Conservation (phyloP, 805 yeast genomes). For the Saccharomycopsis guyanensis region DNA sequence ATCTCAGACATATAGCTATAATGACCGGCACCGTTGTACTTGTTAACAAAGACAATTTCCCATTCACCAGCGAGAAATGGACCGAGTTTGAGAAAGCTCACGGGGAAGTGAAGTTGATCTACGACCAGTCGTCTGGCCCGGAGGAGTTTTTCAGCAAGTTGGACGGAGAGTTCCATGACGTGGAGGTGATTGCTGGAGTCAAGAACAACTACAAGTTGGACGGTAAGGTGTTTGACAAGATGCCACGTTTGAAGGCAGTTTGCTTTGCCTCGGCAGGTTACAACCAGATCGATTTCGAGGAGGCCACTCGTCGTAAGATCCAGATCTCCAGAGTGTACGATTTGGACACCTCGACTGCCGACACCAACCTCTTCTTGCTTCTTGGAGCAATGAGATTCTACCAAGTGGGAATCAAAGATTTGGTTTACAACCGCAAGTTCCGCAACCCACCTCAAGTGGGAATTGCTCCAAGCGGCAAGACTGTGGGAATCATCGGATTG, state of each 20-base stretch:
- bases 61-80: constrained; percentile 20
- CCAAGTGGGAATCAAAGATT: constrained; percentile 33
- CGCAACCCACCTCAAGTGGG: constrained; percentile 36
- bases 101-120: constrained; percentile 10
- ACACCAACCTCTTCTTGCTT: constrained; percentile 43
- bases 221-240: constrained; percentile 11
- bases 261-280: constrained; percentile 42
- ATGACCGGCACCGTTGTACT: too few species aligned
- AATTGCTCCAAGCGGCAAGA: constrained; percentile 35
- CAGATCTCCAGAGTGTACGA: constrained; percentile 48
- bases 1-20: too few species aligned
- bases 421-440: constrained; percentile 31
- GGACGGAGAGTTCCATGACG: background rate
- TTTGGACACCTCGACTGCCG: constrained; percentile 49
- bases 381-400: constrained; percentile 46
- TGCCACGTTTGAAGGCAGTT: constrained; percentile 19
- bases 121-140: constrained; percentile 5
- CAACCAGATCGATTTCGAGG: constrained; percentile 41
- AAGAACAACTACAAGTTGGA: constrained; percentile 16
- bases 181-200: constrained; percentile 19
- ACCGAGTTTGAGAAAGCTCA: constrained; percentile 9
- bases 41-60: constrained; percentile 13
- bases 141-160: constrained; percentile 13
- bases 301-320: constrained; percentile 34
- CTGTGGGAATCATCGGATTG: constrained; percentile 40